Conservation (phyloP, 176 grass and related monocot species). For the Puccinellia tenuiflora region DNA sequence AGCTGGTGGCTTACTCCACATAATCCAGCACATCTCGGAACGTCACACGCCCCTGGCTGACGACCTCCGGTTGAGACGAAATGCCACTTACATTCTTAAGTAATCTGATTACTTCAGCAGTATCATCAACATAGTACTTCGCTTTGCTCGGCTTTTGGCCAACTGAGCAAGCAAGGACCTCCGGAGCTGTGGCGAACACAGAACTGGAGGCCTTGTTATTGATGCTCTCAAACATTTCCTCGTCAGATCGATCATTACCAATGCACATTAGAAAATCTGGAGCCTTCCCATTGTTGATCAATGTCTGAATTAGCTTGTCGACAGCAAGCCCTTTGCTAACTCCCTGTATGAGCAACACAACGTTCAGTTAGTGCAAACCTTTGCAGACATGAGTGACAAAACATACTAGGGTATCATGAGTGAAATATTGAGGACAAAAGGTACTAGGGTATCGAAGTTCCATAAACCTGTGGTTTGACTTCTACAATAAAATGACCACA, state of each 20-base stretch:
- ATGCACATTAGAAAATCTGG: conserved; percentile 83
- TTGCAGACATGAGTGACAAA: neutral
- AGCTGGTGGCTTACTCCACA: conserved; percentile 11
- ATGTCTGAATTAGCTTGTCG: conserved; percentile 55
- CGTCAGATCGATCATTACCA: conserved; percentile 77
- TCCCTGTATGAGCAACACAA: conserved; percentile 42
- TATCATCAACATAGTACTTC: conserved; percentile 88
- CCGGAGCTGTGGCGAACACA: conserved; percentile 32
- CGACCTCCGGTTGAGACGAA: conserved; percentile 33
- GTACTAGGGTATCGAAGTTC: neutral
- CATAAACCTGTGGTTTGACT: conserved; percentile 81
- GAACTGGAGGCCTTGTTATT: conserved; percentile 38
- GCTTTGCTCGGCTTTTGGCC: conserved; percentile 92
- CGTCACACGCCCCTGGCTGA: conserved; percentile 29
- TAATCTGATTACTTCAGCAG: conserved; percentile 67
- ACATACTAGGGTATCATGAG: neutral
- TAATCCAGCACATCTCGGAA: conserved; percentile 52
- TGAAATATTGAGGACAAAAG: neutral
- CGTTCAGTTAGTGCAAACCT: neutral
- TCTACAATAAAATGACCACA: conserved; percentile 86
- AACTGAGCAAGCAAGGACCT: conserved; percentile 85
- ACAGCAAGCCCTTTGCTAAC: conserved; percentile 79
- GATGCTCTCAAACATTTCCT: conserved; percentile 93
- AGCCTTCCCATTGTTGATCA: conserved; percentile 43
- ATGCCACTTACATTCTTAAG: conserved; percentile 38